Percentiles rank a stretch among this genome's conserved stretches.
Evolutionary conservation across 2,329 filamentous ascomycete species (phyloP).

Genomic region (Nannizziopsis arthrosporioides): DNA sequence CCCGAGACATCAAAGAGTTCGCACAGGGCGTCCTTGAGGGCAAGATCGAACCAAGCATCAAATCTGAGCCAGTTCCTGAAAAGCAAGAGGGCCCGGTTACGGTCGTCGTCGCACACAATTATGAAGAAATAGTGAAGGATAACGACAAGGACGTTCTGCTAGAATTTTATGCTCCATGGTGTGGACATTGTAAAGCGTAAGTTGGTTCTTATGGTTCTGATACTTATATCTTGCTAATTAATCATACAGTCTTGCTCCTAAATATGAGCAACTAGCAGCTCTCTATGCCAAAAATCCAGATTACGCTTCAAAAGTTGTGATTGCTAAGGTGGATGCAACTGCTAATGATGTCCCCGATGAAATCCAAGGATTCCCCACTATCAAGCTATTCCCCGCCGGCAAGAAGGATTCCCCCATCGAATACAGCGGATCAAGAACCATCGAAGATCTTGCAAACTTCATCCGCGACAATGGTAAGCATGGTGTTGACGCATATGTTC

Average conservation of each 20-base stretch:
- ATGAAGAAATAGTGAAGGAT: constrained; percentile 81
- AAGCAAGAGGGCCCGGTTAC: constrained; percentile 79
- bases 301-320: constrained; percentile 48
- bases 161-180: constrained; percentile 93
- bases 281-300: constrained; percentile 43
- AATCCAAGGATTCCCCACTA: constrained; percentile 95
- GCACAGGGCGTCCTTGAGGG: constrained; percentile 74
- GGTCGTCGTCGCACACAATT: constrained; percentile 84
- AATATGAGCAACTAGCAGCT: constrained; percentile 53
- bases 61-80: constrained; percentile 94
- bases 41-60: constrained; percentile 91
- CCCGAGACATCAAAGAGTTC: constrained; percentile 64
- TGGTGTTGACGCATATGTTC: constrained; percentile 56
- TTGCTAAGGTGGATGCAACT: constrained; percentile 91
- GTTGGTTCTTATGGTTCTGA: constrained; percentile 16
- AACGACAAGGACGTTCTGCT: constrained; percentile 93
- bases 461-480: constrained; percentile 91
- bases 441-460: constrained; percentile 86
- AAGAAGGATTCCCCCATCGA: constrained; percentile 73
- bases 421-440: constrained; percentile 75
- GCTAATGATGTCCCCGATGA: constrained; percentile 93
- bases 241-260: constrained; percentile 45
- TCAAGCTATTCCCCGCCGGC: constrained; percentile 93
- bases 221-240: constrained; percentile 6
- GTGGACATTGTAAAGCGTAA: constrained; percentile 57